Conservation (phyloP, 2,329 filamentous ascomycete species). For the Colletotrichum lupini region DNA sequence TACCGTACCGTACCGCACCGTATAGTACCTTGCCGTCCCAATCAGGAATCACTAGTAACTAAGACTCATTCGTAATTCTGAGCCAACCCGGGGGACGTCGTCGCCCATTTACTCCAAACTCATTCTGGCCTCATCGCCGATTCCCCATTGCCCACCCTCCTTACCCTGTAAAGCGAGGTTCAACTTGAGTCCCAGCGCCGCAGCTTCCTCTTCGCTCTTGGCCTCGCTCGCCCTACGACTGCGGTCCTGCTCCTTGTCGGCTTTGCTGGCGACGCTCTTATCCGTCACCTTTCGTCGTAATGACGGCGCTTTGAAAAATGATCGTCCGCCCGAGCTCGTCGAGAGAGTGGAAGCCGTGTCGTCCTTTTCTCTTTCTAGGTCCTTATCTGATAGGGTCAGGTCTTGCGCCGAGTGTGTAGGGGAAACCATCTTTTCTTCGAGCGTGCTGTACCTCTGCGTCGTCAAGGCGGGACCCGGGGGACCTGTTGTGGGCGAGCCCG, state of each 20-base stretch:
- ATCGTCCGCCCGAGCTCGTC: constrained; percentile 55
- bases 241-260: constrained; percentile 47
- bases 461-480: constrained; percentile 27
- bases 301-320: constrained; percentile 54
- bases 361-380: constrained; percentile 42
- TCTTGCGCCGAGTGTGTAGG: constrained; percentile 41
- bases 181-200: constrained; percentile 55
- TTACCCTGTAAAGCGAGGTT: constrained; percentile 65
- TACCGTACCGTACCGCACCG: neutral
- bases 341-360: constrained; percentile 60
- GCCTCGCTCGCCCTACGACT: constrained; percentile 53
- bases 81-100: neutral
- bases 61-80: neutral
- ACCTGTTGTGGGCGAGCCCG: constrained; percentile 22
- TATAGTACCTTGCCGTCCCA: neutral
- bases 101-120: constrained; percentile 71
- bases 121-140: constrained; percentile 88
- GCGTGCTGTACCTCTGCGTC: constrained; percentile 48
- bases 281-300: constrained; percentile 54
- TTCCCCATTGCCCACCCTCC: constrained; percentile 76
- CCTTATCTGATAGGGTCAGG: constrained; percentile 30
- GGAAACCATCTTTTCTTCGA: constrained; percentile 51
- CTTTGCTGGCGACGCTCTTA: constrained; percentile 36
- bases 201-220: constrained; percentile 55
- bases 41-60: neutral